Evolutionary conservation across 345 rosid genomes (phyloP), one percentile per base, ranked within the genome.

Genomic region (Bruguiera sexangula): DNA sequence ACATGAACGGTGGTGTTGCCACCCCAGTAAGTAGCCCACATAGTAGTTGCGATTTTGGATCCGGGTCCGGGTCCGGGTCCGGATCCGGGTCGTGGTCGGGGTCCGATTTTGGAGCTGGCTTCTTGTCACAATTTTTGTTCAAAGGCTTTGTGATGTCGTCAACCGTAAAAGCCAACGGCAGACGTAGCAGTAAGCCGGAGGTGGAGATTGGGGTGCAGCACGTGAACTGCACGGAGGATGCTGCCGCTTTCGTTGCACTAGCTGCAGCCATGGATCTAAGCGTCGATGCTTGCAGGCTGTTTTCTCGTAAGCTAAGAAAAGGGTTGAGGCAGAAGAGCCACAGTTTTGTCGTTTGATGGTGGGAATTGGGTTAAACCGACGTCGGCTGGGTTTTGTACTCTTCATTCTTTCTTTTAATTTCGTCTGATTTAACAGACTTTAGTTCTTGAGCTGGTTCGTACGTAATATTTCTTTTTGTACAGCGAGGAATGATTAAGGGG

Each of bases 141-240:
- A 82, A 81, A 60, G 95, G 96, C 7, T 94, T 91, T 19, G 95
- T 94, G 21, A 91, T 94, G 98, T 91, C 96, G 8, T 81, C 98
- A 1, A 87, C 85, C 2, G 90, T 94, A 62, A 85, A 87, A 32
- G 97, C 91, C 2, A 80, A 70, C 6, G 83, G 80, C 27, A 80
- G 74, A 63, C 58, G 15, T 22, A 13, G 79, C 63, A 79, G 93
- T 9, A 88, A 79, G 67, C 91, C 93, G 0, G 88, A 83, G 77
- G 95, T 94, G 65, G 97, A 91, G 75, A 83, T 94, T 0, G 93
- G 98, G 6, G 89, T 87, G 60, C 87, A 85, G 73, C 90, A 89
- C 81, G 97, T 94, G 90, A 88, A 85, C 26, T 94, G 97, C 82
- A 91, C 89, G 58, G 98, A 91, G 89, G 98, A 94, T 55, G 98